Evolutionary conservation across 495 filamentous ascomycete genomes (phyloP).

Genomic region (Talaromyces adpressus): DNA sequence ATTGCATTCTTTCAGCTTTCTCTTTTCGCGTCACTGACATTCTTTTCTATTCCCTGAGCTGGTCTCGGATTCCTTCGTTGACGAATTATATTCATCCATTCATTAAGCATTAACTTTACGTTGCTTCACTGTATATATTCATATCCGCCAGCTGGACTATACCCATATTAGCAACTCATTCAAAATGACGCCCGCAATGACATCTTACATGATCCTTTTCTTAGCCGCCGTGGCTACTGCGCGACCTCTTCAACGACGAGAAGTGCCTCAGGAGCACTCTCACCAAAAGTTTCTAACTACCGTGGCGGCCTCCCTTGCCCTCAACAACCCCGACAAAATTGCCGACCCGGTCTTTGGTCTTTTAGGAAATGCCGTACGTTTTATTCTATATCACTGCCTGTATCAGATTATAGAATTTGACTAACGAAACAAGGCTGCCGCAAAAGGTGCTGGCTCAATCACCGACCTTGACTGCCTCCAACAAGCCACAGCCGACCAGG

Average conservation of each 20-base stretch:
- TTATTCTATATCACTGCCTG: not conserved
- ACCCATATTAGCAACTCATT: not conserved
- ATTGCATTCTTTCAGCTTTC: not conserved
- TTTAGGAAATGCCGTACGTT: constrained; percentile 42
- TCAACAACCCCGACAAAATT: constrained; percentile 57
- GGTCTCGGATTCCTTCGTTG: not conserved
- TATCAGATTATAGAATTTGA: no score
- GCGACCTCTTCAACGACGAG: constrained; percentile 27
- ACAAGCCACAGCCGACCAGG: constrained; percentile 60
- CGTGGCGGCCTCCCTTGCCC: constrained; percentile 36
- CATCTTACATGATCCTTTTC: not conserved
- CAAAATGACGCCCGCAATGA: not conserved
- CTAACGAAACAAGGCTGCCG: constrained; percentile 33
- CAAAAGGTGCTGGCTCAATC: constrained; percentile 48
- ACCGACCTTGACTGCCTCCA: constrained; percentile 57
- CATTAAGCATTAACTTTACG: not conserved
- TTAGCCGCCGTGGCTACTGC: not conserved
- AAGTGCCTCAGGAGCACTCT: constrained; percentile 57
- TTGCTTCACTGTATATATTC: not conserved
- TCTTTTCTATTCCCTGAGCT: not conserved
- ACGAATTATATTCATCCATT: not conserved
- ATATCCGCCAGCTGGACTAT: not conserved
- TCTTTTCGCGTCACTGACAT: not conserved
- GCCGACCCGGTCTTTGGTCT: constrained; percentile 56
- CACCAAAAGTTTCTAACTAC: constrained; percentile 48